Conservation (phyloP, 2,329 filamentous ascomycete genomes). For the Exophiala sp. region DNA sequence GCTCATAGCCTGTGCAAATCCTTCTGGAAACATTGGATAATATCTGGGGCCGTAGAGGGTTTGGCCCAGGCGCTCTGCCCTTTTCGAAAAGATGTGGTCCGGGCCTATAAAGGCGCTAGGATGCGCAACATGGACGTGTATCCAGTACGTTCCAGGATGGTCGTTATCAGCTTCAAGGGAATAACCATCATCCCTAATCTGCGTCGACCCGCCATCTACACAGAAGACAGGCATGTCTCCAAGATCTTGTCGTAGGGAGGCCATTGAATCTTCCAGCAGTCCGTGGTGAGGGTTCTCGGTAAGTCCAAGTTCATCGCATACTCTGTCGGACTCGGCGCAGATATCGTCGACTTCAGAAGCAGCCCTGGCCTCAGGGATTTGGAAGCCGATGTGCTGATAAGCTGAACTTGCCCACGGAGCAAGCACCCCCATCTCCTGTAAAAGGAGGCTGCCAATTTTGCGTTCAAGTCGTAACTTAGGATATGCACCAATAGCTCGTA, state of each 20-base stretch:
- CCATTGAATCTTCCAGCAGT: conserved; percentile 49
- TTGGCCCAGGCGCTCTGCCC: conserved; percentile 53
- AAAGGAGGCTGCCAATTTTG: conserved; percentile 46
- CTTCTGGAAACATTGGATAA: conserved; percentile 55
- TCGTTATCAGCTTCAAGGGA: conserved; percentile 48
- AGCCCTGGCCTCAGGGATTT: conserved; percentile 13
- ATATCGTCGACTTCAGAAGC: conserved; percentile 33
- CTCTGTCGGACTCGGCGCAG: conserved; percentile 32
- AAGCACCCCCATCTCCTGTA: conserved; percentile 62
- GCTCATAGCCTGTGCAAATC: conserved; percentile 51
- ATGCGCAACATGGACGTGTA: conserved; percentile 62
- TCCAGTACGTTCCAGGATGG: conserved; percentile 51
- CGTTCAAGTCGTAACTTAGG: conserved; percentile 37
- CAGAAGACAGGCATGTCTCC: conserved; percentile 56
- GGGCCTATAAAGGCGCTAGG: conserved; percentile 59
- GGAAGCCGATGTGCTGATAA: conserved; percentile 15
- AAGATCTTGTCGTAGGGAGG: conserved; percentile 56
- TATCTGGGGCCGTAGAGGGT: conserved; percentile 53
- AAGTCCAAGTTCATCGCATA: conserved; percentile 28
- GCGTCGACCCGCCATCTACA: conserved; percentile 53
- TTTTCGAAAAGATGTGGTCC: conserved; percentile 50
- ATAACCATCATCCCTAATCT: conserved; percentile 62
- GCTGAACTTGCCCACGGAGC: conserved; percentile 53
- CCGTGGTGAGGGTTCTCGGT: conserved; percentile 31
- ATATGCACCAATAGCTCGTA: conserved; percentile 57